Evolutionary conservation across 305 asterid species (phyloP), one percentile per base, ranked within the genome.

Genomic region (Vinca major): DNA sequence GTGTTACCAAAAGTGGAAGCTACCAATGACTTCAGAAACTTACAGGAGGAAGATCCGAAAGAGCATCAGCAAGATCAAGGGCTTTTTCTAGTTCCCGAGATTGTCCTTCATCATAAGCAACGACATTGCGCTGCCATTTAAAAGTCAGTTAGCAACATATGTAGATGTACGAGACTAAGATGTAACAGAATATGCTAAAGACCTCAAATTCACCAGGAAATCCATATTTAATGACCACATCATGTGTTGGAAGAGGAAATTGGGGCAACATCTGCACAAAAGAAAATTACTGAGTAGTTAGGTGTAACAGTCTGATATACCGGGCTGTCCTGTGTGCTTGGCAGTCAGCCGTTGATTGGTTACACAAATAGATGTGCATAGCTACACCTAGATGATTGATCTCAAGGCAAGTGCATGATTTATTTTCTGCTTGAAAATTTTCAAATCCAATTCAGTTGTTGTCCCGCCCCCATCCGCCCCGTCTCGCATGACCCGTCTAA

Each of bases 181-280:
- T 37, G 39, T 39, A 12, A 37, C 14, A 39, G 26, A 39, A 39
- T 61, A 39, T 36, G 20, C 19, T 61, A 16, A 61, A 61, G 33
- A 89, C 96, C 95, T 89, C 96, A 80, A 89, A 92, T 54, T 85
- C 89, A 5, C 54, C 65, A 0, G 96, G 98, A 60, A 66, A 50
- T 16, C 39, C 75, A 47, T 96, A 95, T 67, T 89, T 76, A 7
- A 61, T 72, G 56, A 83, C 77, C 47, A 79, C 95, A 58, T 81
- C 69, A 68, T 92, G 97, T 3, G 97, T 90, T 8, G 98, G 98
- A 73, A 92, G 74, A 0, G 97, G 95, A 47, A 83, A 92, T 39
- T 79, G 87, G 6, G 98, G 98, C 68, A 92, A 56, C 43, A 65
- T 85, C 95, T 80, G 78, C 72, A 16, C 14, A 66, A 14, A 44